These are phyloP conservation scores for Vitis labrusca DNA, from an alignment of 164 flowering plant genomes.

Conservation along the genomic window DNA sequence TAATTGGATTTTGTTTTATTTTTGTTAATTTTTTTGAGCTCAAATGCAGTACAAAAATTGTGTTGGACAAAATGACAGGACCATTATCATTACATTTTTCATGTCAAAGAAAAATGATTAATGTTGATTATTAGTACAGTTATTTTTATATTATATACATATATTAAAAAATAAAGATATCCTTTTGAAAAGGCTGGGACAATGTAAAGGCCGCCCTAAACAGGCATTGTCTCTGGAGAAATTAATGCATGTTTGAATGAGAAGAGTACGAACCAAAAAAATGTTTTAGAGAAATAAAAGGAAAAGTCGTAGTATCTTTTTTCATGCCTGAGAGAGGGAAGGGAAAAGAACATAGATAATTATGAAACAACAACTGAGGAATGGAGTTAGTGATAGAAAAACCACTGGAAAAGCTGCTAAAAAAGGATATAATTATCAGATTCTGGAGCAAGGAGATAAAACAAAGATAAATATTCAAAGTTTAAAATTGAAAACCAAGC, in stretches of 20 bases:
- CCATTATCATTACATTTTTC: no score
- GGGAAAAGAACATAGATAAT: background rate
- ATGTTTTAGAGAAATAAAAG: background rate
- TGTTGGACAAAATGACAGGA: no score
- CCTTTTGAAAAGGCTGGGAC: no score
- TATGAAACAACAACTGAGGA: slow-evolving; percentile 3
- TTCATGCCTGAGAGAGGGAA: background rate
- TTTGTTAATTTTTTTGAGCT: no score
- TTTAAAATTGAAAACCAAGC: background rate
- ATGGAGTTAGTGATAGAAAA: slow-evolving; percentile 6
- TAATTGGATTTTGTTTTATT: no score
- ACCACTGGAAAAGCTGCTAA: slow-evolving; percentile 18
- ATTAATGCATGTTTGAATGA: slow-evolving; percentile 3
- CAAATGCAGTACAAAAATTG: no score
- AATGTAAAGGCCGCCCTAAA: no score
- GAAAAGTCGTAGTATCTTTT: background rate
- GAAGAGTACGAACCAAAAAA: background rate
- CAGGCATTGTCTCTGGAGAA: background rate
- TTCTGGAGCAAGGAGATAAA: slow-evolving; percentile 3
- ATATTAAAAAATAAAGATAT: no score
- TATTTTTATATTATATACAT: no score
- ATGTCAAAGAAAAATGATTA: no score
- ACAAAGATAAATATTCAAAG: background rate
- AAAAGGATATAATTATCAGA: slow-evolving; percentile 8
- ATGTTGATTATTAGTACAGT: no score